Percentiles rank a stretch among this genome's conserved stretches.
Evolutionary conservation across 2,329 filamentous ascomycete species (phyloP).

Genomic region (Coniochaeta pulveracea): DNA sequence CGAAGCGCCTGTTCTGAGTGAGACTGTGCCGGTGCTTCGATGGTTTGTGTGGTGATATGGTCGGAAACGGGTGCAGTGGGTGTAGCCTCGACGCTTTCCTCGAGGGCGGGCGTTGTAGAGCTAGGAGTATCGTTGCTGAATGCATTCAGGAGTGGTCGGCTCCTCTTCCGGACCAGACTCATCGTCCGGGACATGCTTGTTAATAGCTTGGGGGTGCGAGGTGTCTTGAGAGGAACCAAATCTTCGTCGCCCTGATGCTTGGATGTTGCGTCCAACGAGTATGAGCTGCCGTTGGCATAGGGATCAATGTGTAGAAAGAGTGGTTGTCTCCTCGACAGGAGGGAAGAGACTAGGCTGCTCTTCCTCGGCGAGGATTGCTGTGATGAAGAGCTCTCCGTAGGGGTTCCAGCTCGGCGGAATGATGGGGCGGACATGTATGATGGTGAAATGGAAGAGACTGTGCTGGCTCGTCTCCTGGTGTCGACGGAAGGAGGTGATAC

Average conservation of each 20-base stretch:
- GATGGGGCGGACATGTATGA: constrained; percentile 1
- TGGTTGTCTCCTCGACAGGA: constrained; percentile 23
- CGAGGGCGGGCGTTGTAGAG: constrained; percentile 2
- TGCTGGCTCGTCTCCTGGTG: constrained; percentile 15
- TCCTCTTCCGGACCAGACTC: constrained; percentile 43
- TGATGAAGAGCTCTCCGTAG: constrained; percentile 11
- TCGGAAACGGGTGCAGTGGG: background rate
- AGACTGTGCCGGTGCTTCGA: constrained; percentile 1
- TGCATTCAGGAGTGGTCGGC: constrained; percentile 32
- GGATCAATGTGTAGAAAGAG: constrained; percentile 44
- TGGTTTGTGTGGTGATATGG: no score
- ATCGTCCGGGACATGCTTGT: constrained; percentile 37
- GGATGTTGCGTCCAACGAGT: constrained; percentile 13
- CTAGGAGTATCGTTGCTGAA: constrained; percentile 4
- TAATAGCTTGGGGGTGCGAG: constrained; percentile 33
- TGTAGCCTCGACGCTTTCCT: background rate
- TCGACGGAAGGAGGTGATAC: constrained; percentile 26
- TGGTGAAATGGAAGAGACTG: constrained; percentile 12
- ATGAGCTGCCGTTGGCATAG: constrained; percentile 29
- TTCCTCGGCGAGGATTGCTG: constrained; percentile 27
- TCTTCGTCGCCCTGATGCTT: constrained; percentile 6
- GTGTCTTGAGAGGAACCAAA: constrained; percentile 20
- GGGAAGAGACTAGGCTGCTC: constrained; percentile 27
- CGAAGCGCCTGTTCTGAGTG: constrained; percentile 10
- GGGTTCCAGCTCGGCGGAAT: constrained; percentile 10